phyloP scores from a whole-genome alignment of 169 alveolate species.

The Plasmodium knowlesi region DNA sequence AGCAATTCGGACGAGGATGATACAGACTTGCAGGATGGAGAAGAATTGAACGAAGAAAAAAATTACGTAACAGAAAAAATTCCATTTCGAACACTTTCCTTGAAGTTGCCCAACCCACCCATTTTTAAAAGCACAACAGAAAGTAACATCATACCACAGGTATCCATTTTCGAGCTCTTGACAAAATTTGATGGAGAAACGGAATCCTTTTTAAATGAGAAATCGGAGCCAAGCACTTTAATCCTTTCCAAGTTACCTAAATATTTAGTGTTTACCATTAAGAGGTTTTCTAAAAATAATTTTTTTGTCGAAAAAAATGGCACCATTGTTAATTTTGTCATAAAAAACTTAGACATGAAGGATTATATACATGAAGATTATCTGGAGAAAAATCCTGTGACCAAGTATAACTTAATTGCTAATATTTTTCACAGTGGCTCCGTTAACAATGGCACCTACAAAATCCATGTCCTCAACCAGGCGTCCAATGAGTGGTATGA shows the following conservation, averaged over 20 bases:
- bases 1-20: neutral
- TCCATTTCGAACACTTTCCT: slow-evolving; percentile 80
- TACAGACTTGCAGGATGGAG: neutral
- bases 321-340: slow-evolving; percentile 98
- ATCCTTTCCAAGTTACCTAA: slow-evolving; percentile 89
- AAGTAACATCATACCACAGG: slow-evolving; percentile 92
- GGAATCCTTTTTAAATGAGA: slow-evolving; percentile 84
- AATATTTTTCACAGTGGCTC: slow-evolving; percentile 97
- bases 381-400: slow-evolving; percentile 81
- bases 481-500: slow-evolving; percentile 97
- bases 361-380: slow-evolving; percentile 88
- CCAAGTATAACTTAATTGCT: slow-evolving; percentile 93
- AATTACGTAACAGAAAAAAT: slow-evolving; percentile 27
- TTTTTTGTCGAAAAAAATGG: slow-evolving; percentile 98
- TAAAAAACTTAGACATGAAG: slow-evolving; percentile 92
- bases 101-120: slow-evolving; percentile 92
- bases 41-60: slow-evolving; percentile 75
- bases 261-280: slow-evolving; percentile 92
- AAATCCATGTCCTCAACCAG: slow-evolving; percentile 91
- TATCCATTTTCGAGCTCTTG: slow-evolving; percentile 92
- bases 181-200: slow-evolving; percentile 96
- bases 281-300: slow-evolving; percentile 95
- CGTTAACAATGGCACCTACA: slow-evolving; percentile 94
- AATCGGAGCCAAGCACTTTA: slow-evolving; percentile 72
- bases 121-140: slow-evolving; percentile 94